Percentiles rank a stretch among this genome's conserved stretches.
Conservation (phyloP, 805 yeast species). For the Starmerella ratchasimensis region DNA sequence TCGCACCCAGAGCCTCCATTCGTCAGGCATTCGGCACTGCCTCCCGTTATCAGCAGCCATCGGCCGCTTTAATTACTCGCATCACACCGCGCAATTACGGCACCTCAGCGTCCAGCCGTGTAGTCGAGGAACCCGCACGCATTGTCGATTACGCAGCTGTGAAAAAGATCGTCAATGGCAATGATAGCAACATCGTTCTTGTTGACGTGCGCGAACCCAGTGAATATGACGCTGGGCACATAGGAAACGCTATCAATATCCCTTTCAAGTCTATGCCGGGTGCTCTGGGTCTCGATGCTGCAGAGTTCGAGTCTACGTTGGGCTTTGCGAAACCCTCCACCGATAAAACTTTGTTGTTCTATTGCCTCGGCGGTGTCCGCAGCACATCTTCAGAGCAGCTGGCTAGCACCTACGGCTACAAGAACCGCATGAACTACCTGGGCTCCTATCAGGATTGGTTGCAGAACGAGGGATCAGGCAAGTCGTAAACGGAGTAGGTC, state of each 20-base stretch:
- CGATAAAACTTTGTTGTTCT: slow-evolving; percentile 66
- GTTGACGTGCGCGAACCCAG: slow-evolving; percentile 89
- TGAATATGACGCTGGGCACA: slow-evolving; percentile 59
- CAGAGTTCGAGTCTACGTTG: slow-evolving; percentile 68
- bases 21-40: too few relatives aligned
- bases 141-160: slow-evolving; percentile 41
- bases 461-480: slow-evolving; percentile 27
- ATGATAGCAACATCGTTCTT: slow-evolving; percentile 39
- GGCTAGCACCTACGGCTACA: slow-evolving; percentile 81
- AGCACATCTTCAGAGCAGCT: slow-evolving; percentile 81
- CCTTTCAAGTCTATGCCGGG: slow-evolving; percentile 89
- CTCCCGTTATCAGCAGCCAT: too few relatives aligned
- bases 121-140: slow-evolving; percentile 34
- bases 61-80: too few relatives aligned
- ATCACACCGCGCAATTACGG: too few relatives aligned
- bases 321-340: slow-evolving; percentile 66
- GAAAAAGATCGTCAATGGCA: slow-evolving; percentile 32
- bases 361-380: slow-evolving; percentile 88
- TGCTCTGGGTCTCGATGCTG: slow-evolving; percentile 65
- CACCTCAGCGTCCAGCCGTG: slow-evolving; percentile 14
- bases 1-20: too few relatives aligned
- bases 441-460: slow-evolving; percentile 88
- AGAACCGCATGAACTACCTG: slow-evolving; percentile 65
- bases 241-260: slow-evolving; percentile 74
- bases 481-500: background rate